A percentile compares a stretch with the other conserved stretches of the same genome.
Evolutionary conservation across 345 rosid genomes (phyloP).

Genomic region (Camelina laxa): DNA sequence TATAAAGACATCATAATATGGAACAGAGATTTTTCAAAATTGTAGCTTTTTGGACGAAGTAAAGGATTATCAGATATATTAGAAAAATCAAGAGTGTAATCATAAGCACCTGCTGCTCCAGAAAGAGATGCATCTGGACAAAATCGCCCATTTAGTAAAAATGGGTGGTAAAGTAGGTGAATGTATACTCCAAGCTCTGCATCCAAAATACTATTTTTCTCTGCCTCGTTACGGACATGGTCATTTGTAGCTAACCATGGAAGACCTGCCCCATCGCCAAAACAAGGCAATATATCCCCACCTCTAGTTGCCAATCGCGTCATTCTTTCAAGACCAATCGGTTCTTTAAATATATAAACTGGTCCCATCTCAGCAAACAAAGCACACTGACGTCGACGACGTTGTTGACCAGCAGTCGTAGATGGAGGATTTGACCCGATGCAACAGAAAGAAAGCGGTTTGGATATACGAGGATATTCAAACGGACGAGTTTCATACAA

Average conservation of each 20-base stretch:
- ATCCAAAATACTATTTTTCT: conserved; percentile 82
- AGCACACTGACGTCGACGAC: conserved; percentile 95
- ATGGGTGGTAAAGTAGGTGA: conserved; percentile 92
- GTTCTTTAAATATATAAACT: conserved; percentile 89
- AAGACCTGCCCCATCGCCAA: conserved; percentile 88
- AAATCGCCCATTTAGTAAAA: conserved; percentile 80
- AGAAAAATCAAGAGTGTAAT: conserved; percentile 2
- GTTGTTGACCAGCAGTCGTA: conserved; percentile 84
- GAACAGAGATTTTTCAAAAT: not conserved
- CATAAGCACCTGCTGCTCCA: conserved; percentile 81
- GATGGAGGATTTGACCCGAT: conserved; percentile 95
- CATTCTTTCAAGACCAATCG: conserved; percentile 94
- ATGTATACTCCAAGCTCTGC: conserved; percentile 78
- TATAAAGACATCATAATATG: not conserved
- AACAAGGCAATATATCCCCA: conserved; percentile 84
- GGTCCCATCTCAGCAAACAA: conserved; percentile 99
- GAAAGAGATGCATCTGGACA: conserved; percentile 95
- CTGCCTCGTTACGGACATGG: conserved; percentile 56
- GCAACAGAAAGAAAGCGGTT: conserved; percentile 94
- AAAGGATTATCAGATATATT: not conserved
- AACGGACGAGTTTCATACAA: conserved; percentile 88
- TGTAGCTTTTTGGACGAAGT: not conserved
- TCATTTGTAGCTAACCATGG: conserved; percentile 94
- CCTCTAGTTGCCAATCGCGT: conserved; percentile 83
- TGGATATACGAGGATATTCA: conserved; percentile 91